Conservation (phyloP, 2,329 filamentous ascomycete genomes). For the Chrysosporium queenslandicum region DNA sequence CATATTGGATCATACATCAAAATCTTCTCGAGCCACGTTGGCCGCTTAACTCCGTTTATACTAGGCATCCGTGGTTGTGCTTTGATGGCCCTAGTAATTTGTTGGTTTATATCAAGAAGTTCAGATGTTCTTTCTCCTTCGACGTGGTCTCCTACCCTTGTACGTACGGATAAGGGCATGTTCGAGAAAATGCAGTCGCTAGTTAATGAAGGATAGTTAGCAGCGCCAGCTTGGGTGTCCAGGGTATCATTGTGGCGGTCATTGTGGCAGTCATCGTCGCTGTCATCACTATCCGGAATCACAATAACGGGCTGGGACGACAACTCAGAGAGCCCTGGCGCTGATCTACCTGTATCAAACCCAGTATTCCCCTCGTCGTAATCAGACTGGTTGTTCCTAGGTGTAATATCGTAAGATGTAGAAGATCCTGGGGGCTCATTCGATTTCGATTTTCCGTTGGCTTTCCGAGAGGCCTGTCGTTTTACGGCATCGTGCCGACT, state of each 20-base stretch:
- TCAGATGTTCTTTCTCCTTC: constrained; percentile 19
- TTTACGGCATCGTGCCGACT: background rate
- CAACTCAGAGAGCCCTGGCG: background rate
- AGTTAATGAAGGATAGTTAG: constrained; percentile 5
- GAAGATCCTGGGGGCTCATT: background rate
- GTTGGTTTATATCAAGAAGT: constrained; percentile 30
- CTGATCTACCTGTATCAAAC: background rate
- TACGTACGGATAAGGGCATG: background rate
- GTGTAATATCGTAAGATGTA: background rate
- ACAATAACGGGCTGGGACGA: constrained; percentile 3
- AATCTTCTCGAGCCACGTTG: constrained; percentile 85
- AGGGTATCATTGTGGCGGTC: too few relatives aligned
- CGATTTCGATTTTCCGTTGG: background rate
- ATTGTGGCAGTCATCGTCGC: constrained; percentile 16
- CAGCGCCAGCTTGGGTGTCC: too few relatives aligned
- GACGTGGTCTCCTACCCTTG: constrained; percentile 7
- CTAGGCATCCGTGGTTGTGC: constrained; percentile 28
- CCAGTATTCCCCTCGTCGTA: background rate
- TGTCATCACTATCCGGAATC: constrained; percentile 10
- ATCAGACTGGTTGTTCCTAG: background rate
- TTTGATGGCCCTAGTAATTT: constrained; percentile 43
- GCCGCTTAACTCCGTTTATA: constrained; percentile 33
- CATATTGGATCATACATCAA: constrained; percentile 86
- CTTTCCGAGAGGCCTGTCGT: background rate
- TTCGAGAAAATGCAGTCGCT: background rate